These are phyloP conservation scores for Ustilago vetiveriae DNA, from an alignment of 1,284 basidiomycete species.

Conservation along the genomic window DNA sequence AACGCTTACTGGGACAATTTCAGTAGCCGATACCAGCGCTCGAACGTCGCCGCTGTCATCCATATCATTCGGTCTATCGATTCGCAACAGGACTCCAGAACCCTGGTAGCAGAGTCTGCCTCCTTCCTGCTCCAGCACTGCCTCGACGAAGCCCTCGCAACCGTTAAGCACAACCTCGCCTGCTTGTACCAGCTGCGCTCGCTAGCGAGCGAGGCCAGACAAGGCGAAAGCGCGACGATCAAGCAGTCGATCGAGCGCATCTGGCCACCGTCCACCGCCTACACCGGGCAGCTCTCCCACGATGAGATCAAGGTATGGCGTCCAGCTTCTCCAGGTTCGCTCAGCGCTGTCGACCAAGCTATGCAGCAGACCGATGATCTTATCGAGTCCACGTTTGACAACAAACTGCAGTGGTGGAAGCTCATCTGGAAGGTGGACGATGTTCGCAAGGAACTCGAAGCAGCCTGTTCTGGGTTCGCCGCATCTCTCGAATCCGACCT, in stretches of 20 bases:
- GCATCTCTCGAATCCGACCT: constrained; percentile 47
- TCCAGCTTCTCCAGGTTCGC: constrained; percentile 23
- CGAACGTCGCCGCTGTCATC: constrained; percentile 34
- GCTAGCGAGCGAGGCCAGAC: constrained; percentile 12
- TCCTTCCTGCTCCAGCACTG: constrained; percentile 37
- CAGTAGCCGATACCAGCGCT: constrained; percentile 32
- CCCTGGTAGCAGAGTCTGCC: constrained; percentile 25
- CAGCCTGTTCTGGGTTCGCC: constrained; percentile 52
- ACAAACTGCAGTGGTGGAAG: constrained; percentile 60
- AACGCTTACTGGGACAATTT: constrained; percentile 37
- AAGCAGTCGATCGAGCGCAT: constrained; percentile 35
- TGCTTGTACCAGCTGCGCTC: constrained; percentile 29
- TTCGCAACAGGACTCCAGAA: constrained; percentile 9
- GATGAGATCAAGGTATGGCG: constrained; percentile 34
- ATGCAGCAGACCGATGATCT: constrained; percentile 25
- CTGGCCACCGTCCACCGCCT: constrained; percentile 32
- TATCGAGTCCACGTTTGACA: constrained; percentile 48
- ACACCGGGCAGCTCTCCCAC: constrained; percentile 20
- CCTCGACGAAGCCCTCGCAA: constrained; percentile 37
- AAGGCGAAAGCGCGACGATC: constrained; percentile 15
- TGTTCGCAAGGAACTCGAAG: constrained; percentile 52
- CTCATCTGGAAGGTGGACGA: constrained; percentile 61
- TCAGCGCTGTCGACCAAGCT: constrained; percentile 28
- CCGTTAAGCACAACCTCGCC: constrained; percentile 12
- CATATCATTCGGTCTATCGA: constrained; percentile 15